Base-by-base conservation (phyloP, 1,139 yeast species). In the Eremothecium gossypii region DNA sequence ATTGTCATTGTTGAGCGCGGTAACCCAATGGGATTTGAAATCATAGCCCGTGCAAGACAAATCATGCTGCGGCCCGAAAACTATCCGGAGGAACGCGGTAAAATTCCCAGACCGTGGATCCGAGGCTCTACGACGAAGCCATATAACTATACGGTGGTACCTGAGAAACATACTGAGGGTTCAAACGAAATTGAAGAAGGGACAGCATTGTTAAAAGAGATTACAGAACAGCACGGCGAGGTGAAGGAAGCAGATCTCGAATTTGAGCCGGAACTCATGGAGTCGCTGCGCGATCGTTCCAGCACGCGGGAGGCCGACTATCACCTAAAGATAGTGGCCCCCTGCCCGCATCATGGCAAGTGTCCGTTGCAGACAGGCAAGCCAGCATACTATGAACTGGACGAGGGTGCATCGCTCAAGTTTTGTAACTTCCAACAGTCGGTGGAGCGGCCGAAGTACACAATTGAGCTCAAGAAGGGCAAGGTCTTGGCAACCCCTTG, bases 31-130 rank as follows among this genome's bases (percentile, higher is more conserved):
- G 97, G 97, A 0, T 86, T 86, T 57, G 97, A 91, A 62, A 72
- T 79, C 5, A 73, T 87, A 46, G 94, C 96, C 0, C 71, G 96
- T 44, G 96, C 97, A 1, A 72, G 98, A 54, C 96, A 91, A 61
- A 63, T 85, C 8, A 77, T 87, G 77, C 67, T 91, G 17, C 74
- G 96, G 49, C 96, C 96, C 0, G 95, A 85, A 54, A 73, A 77
- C 5, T 70, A 67, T 50, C 69, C 65, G 7, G 60, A 64, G 3
- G 84, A 78, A 49, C 57, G 63, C 14, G 81, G 82, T 1, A 82
- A 83, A 55, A 69, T 77, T 17, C 93, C 95, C 27, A 70, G 91
- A 49, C 82, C 85, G 2, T 84, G 80, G 64, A 66, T 74, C 46
- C 71, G 71, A 44, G 83, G 78, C 8, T 72, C 76, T 2, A 55